Conservation (phyloP, 225 moss, liverwort and hornwort genomes). For the Bryoerythrophyllum caledonicum region DNA sequence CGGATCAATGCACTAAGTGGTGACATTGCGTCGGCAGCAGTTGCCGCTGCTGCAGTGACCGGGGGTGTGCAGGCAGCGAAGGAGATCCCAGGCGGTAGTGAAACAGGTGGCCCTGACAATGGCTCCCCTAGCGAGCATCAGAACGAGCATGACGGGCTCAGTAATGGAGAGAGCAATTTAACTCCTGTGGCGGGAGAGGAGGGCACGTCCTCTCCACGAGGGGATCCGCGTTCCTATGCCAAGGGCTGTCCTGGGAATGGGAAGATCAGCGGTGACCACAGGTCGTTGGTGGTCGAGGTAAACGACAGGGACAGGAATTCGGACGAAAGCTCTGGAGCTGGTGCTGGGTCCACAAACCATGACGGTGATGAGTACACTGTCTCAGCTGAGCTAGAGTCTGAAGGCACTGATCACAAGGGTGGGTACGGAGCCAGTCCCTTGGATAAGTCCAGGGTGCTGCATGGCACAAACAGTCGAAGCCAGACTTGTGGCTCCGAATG, state of each 20-base stretch:
- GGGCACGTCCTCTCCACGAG: conserved; percentile 15
- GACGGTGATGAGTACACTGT: not conserved
- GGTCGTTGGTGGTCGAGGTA: not conserved
- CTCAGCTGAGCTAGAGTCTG: conserved; percentile 31
- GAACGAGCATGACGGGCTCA: conserved; percentile 16
- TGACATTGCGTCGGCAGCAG: conserved; percentile 82
- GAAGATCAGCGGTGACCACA: not conserved
- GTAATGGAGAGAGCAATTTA: conserved; percentile 28
- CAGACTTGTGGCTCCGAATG: conserved; percentile 38
- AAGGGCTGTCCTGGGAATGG: not conserved
- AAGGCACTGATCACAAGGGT: conserved; percentile 13
- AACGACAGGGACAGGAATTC: conserved; percentile 35
- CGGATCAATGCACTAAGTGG: conserved; percentile 80
- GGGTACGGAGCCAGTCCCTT: not conserved
- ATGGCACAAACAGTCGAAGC: conserved; percentile 37
- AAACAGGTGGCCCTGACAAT: conserved; percentile 41
- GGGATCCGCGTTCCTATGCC: not conserved
- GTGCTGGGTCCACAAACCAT: conserved; percentile 29
- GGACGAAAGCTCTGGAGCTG: conserved; percentile 50
- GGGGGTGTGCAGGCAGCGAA: conserved; percentile 57
- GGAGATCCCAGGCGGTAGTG: conserved; percentile 36
- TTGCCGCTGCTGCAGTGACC: conserved; percentile 82
- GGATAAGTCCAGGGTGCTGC: not conserved
- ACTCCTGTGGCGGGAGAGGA: conserved; percentile 13
- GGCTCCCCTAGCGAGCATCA: conserved; percentile 29